Percentiles rank a stretch among this genome's conserved stretches.
Conservation (phyloP, 2,329 filamentous ascomycete species). For the Claviceps digitariae region DNA sequence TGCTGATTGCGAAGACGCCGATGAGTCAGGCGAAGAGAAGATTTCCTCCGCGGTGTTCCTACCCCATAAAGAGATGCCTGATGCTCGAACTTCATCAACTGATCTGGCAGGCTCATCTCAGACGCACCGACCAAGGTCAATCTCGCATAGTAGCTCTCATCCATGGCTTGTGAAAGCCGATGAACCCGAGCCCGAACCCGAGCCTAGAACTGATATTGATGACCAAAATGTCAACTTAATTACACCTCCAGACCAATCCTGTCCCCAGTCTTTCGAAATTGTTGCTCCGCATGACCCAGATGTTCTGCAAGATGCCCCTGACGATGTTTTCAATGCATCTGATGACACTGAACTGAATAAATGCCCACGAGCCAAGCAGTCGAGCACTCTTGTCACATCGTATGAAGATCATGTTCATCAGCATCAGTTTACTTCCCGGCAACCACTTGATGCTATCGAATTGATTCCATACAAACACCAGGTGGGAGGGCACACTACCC, state of each 20-base stretch:
- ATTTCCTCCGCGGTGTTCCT: slow-evolving; percentile 78
- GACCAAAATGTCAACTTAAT: slow-evolving; percentile 12
- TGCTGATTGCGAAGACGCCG: slow-evolving; percentile 23
- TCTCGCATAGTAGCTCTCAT: slow-evolving; percentile 25
- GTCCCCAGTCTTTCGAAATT: slow-evolving; percentile 17
- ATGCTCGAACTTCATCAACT: slow-evolving; percentile 16
- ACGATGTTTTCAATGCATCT: slow-evolving; percentile 25
- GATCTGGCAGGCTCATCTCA: slow-evolving; percentile 26
- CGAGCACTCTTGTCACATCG: slow-evolving; percentile 25
- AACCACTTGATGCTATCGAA: slow-evolving; percentile 80
- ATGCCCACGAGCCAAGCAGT: slow-evolving; percentile 14
- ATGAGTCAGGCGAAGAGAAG: slow-evolving; percentile 65
- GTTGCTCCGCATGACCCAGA: slow-evolving; percentile 17
- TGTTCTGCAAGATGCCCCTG: slow-evolving; percentile 19
- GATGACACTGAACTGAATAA: slow-evolving; percentile 28
- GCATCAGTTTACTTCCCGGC: slow-evolving; percentile 34
- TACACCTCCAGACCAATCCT: slow-evolving; percentile 12
- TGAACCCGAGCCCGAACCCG: slow-evolving; percentile 27
- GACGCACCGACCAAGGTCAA: slow-evolving; percentile 32
- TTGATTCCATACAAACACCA: slow-evolving; percentile 95
- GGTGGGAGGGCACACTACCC: slow-evolving; percentile 88
- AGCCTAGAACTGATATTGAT: slow-evolving; percentile 17
- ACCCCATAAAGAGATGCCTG: slow-evolving; percentile 51
- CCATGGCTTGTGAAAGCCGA: slow-evolving; percentile 47
- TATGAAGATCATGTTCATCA: slow-evolving; percentile 38